phyloP scores from a whole-genome alignment of 805 yeast species.

The Candida montana region DNA sequence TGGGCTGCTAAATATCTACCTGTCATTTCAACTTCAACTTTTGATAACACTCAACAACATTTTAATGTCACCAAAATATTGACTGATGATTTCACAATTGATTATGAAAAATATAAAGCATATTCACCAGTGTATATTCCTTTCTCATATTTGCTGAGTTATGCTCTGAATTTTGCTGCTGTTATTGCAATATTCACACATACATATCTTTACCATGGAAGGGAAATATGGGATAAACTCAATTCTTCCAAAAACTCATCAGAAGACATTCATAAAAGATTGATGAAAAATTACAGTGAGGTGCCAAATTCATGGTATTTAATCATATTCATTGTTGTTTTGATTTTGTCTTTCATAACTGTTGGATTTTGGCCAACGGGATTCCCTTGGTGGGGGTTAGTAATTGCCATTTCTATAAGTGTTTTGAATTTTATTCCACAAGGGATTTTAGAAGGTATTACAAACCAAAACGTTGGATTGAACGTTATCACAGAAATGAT shows the following conservation, averaged over 20 bases:
- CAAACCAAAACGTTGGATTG: constrained; percentile 49
- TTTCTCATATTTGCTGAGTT: constrained; percentile 50
- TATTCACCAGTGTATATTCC: constrained; percentile 57
- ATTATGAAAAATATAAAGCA: constrained; percentile 38
- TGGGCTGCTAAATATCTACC: constrained; percentile 61
- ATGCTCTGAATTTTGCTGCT: constrained; percentile 59
- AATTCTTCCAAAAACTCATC: constrained; percentile 38
- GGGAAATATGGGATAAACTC: constrained; percentile 42
- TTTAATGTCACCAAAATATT: constrained; percentile 46
- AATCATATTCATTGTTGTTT: constrained; percentile 21
- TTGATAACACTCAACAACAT: constrained; percentile 39
- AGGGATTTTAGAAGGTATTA: constrained; percentile 52
- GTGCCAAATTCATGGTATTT: constrained; percentile 57
- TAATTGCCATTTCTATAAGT: constrained; percentile 48
- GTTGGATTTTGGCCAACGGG: constrained; percentile 40
- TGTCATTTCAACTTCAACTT: constrained; percentile 44
- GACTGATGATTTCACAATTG: constrained; percentile 36
- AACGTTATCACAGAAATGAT: constrained; percentile 56
- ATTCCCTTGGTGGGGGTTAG: constrained; percentile 61
- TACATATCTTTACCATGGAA: constrained; percentile 51
- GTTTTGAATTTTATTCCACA: constrained; percentile 52
- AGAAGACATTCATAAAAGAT: constrained; percentile 41
- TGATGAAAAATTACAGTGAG: constrained; percentile 53
- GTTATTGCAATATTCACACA: constrained; percentile 57
- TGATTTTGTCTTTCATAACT: constrained; percentile 28